phyloP scores from a whole-genome alignment of 306 rosid species.

The Pueraria montana region DNA sequence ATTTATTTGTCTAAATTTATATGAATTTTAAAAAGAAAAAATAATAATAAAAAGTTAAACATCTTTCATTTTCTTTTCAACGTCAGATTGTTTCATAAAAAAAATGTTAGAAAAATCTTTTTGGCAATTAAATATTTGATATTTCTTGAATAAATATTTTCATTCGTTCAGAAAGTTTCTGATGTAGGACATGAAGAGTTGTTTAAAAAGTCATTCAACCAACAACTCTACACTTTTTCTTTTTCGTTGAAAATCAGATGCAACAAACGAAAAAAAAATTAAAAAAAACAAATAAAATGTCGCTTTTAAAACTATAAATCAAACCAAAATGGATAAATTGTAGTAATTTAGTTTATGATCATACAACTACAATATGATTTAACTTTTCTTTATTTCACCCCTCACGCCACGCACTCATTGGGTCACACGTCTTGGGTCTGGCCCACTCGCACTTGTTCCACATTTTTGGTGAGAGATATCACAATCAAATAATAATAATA shows the following conservation, averaged over 20 bases:
- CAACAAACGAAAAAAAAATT: not conserved
- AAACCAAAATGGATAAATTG: not conserved
- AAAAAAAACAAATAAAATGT: not conserved
- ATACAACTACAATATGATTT: not conserved
- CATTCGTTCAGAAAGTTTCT: not conserved
- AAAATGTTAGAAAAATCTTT: not conserved
- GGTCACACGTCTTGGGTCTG: slow-evolving; percentile 35
- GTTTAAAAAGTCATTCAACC: not conserved
- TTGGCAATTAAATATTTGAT: not conserved
- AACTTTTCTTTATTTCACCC: not conserved
- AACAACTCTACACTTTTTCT: not conserved
- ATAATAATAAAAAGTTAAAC: too few species aligned
- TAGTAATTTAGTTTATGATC: not conserved
- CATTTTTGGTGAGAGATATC: not conserved
- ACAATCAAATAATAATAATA: not conserved
- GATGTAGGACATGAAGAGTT: not conserved
- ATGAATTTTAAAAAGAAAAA: too few species aligned
- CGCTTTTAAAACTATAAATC: not conserved
- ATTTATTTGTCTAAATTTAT: too few species aligned
- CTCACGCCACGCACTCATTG: not conserved
- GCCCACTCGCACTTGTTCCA: not conserved
- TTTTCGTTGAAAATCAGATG: not conserved
- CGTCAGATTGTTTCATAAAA: not conserved
- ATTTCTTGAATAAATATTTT: not conserved
- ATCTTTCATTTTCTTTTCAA: too few species aligned